These are phyloP conservation scores for Plasmodium berghei DNA, from an alignment of 169 alveolate genomes.

Conservation along the genomic window DNA sequence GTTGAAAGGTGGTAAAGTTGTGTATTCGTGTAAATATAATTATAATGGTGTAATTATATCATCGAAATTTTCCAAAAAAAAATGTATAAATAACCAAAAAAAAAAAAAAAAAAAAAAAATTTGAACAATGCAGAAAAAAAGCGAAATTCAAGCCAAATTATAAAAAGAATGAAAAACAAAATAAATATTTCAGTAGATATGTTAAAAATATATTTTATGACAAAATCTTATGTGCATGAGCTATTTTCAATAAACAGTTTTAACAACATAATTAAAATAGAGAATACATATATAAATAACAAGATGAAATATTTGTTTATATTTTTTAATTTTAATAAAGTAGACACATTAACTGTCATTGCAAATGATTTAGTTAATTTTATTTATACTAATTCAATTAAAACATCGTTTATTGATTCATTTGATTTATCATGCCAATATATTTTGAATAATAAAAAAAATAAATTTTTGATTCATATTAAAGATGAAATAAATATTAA, in stretches of 20 bases:
- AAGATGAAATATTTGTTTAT: constrained; percentile 10
- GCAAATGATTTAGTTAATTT: background rate
- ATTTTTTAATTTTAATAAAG: constrained; percentile 5
- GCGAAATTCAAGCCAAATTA: background rate
- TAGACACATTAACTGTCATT: constrained; percentile 2
- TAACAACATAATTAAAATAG: constrained; percentile 19
- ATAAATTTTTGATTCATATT: constrained; percentile 19
- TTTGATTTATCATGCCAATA: constrained; percentile 30
- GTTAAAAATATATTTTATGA: constrained; percentile 25
- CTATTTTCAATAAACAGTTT: constrained; percentile 31
- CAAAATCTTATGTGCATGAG: constrained; percentile 31
- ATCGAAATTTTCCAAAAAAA: constrained; percentile 20
- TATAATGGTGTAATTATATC: constrained; percentile 34
- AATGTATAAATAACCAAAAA: background rate
- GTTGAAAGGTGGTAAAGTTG: constrained; percentile 4
- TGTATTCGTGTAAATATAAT: constrained; percentile 30
- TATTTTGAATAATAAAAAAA: constrained; percentile 12
- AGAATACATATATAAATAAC: background rate
- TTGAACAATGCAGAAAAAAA: background rate
- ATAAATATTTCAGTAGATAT: constrained; percentile 12
- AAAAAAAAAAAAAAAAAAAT: background rate
- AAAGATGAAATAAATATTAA: constrained; percentile 34
- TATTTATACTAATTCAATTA: constrained; percentile 20
- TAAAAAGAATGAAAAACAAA: constrained; percentile 20
- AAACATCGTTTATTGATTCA: constrained; percentile 10